Evolutionary conservation across 306 rosid species (phyloP).

Genomic region (Styphnolobium japonicum): DNA sequence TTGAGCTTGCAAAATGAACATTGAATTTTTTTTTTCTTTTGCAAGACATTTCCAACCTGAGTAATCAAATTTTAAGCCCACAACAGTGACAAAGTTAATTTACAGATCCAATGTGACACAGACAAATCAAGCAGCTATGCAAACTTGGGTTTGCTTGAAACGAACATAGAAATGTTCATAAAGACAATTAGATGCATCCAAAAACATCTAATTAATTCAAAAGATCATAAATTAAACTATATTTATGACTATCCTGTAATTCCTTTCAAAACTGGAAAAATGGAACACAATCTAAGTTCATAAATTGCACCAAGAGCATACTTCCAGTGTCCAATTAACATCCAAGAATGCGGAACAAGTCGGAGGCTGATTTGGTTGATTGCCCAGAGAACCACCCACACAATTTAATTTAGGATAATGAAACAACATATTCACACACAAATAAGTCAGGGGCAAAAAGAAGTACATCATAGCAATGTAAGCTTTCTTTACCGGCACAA

Average conservation of each 20-base stretch:
- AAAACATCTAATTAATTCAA: not conserved
- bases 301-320: not conserved
- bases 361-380: not conserved
- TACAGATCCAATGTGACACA: not conserved
- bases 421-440: not conserved
- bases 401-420: not conserved
- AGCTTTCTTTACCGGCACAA: not conserved
- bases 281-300: not conserved
- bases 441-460: not conserved
- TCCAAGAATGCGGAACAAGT: not conserved
- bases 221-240: not conserved
- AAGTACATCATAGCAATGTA: constrained; percentile 7
- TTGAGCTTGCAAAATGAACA: constrained; percentile 1
- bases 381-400: not conserved
- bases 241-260: not conserved
- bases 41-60: not conserved
- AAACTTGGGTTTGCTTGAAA: not conserved
- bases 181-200: not conserved
- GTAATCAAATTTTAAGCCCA: not conserved
- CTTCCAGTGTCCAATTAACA: not conserved
- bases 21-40: not conserved
- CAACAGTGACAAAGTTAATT: not conserved
- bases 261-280: not conserved
- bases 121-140: constrained; percentile 13
- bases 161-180: not conserved